Percentiles rank a stretch among this genome's conserved stretches.
Evolutionary conservation across 2,329 filamentous ascomycete species (phyloP).

Genomic region (Zymoseptoria pseudotritici): DNA sequence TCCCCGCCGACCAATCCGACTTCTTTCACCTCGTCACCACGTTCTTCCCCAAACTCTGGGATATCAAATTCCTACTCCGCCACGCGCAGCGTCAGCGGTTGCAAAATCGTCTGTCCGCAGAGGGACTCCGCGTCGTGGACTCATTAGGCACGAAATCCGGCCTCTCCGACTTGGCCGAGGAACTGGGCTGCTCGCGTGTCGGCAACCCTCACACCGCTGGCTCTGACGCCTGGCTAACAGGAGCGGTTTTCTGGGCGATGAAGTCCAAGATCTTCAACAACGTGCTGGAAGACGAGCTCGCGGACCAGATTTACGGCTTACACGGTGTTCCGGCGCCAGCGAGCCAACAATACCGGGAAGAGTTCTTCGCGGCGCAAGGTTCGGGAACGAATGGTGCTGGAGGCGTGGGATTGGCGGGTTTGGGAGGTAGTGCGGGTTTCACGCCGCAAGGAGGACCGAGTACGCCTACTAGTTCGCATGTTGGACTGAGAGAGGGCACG

Average conservation of each 20-base stretch:
- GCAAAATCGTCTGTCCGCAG: conserved; percentile 46
- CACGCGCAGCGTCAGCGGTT: conserved; percentile 55
- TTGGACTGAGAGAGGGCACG: conserved; percentile 14
- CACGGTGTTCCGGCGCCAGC: conserved; percentile 52
- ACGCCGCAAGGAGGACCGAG: conserved; percentile 16
- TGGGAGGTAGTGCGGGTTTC: conserved; percentile 11
- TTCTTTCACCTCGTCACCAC: conserved; percentile 84
- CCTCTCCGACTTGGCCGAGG: conserved; percentile 87
- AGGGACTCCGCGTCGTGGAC: conserved; percentile 65
- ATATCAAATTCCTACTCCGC: conserved; percentile 97
- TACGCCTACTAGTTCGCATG: conserved; percentile 16
- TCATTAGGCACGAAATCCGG: conserved; percentile 87
- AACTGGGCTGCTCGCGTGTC: conserved; percentile 80
- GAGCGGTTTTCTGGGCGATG: conserved; percentile 91
- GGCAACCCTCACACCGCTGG: conserved; percentile 88
- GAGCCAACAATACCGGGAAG: conserved; percentile 46
- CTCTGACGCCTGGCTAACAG: conserved; percentile 87
- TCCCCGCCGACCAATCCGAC: conserved; percentile 82
- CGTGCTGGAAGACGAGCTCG: conserved; percentile 67
- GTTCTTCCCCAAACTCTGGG: conserved; percentile 89
- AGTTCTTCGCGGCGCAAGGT: conserved; percentile 38
- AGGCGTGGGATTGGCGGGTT: conserved; percentile 7
- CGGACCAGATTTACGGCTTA: conserved; percentile 90
- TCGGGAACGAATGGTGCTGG: conserved; percentile 17
- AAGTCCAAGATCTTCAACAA: conserved; percentile 80